A percentile compares a stretch with the other conserved stretches of the same genome.
phyloP scores from a whole-genome alignment of 179 eudicot genomes.

The Silene vulgaris region DNA sequence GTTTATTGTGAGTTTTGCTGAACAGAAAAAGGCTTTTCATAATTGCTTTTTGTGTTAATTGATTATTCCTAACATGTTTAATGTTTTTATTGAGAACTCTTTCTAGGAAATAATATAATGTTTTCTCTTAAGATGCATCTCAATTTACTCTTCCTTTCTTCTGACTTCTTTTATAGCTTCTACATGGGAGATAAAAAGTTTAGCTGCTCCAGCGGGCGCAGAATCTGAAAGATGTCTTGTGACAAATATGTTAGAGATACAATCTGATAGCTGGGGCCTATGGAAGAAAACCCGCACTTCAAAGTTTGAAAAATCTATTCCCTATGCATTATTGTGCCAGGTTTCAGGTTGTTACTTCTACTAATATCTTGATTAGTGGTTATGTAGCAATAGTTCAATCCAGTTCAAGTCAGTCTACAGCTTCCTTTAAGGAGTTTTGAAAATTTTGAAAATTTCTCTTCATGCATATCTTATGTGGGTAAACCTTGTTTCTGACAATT shows the following conservation, averaged over 20 bases:
- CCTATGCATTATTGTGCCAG: conserved; percentile 81
- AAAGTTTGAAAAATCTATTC: conserved; percentile 75
- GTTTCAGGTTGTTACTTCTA: conserved; percentile 70
- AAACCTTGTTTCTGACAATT: background rate
- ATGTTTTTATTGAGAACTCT: background rate
- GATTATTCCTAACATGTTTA: background rate
- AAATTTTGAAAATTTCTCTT: background rate
- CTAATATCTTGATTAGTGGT: background rate
- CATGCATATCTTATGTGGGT: conserved; percentile 5
- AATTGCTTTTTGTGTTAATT: background rate
- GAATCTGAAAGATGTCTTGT: conserved; percentile 60
- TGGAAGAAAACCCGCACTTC: conserved; percentile 71
- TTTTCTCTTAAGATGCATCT: conserved; percentile 3
- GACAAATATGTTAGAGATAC: conserved; percentile 79
- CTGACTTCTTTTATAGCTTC: conserved; percentile 58
- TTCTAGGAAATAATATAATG: background rate
- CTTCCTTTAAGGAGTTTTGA: conserved; percentile 4
- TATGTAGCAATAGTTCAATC: background rate
- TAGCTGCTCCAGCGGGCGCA: conserved; percentile 35
- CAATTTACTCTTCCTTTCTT: background rate
- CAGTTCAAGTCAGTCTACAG: conserved; percentile 6
- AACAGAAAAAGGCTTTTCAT: background rate
- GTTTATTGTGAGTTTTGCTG: background rate
- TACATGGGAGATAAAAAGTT: conserved; percentile 79
- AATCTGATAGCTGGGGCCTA: conserved; percentile 53